Evolutionary conservation across 2,329 filamentous ascomycete genomes (phyloP), one percentile per base, ranked within the genome.

Genomic region (Monilinia fructicola): DNA sequence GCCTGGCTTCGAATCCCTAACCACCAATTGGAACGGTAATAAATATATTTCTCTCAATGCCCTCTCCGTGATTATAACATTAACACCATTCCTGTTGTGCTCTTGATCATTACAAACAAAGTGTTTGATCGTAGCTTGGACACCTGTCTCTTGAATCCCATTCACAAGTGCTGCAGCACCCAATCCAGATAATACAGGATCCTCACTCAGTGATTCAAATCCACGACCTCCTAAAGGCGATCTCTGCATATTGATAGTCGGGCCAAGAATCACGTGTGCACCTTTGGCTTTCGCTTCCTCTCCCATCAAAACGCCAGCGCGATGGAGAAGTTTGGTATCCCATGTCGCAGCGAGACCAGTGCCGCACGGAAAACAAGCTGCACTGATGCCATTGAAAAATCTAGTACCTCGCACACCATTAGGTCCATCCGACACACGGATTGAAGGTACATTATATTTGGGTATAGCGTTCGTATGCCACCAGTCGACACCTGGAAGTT

Each of bases 211-310:
- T 11, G 83, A 86, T 76, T 87, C 85, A 69, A 87, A 87, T 48
- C 84, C 85, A 62, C 85, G 81, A 12, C 85, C 85, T 31, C 85
- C 85, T 2, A 87, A 79, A n/a, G 84, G 85, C 6, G 81, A 83
- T 58, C 85, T 80, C 72, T 86, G 84, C 80, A 87, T 87, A 74
- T 87, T 87, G 73, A 88, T 85, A 28, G 86, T 88, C 5, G 86
- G 86, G 0, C 86, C 86, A 0, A 88, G 79, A 67, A 86, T 83
- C 28, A 80, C 81, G 73, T 87, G 84, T 16, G 28, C 84, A 61
- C 88, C 89, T 78, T 93, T 93, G 62, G 79, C 84, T 68, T 82
- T 83, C 73, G 87, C 84, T 74, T 92, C 89, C 64, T 82, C 78
- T 16, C 87, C 89, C 84, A 91, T 89, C 66, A 86, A 84, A 68